Conservation (phyloP, 768 basidiomycete species). For the Psilocybe azurescens region DNA sequence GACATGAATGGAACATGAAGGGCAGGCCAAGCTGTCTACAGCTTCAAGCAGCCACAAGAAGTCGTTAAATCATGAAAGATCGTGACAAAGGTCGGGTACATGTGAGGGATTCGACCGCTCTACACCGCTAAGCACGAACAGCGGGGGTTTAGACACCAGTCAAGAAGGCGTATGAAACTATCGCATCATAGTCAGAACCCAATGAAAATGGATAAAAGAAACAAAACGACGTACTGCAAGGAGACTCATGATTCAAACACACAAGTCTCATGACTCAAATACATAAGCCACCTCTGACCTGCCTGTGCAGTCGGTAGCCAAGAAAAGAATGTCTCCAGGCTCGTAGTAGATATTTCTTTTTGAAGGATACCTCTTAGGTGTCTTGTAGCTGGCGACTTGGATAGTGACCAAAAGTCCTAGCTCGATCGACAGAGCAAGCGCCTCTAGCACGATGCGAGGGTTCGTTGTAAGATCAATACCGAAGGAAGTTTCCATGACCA, state of each 20-base stretch:
- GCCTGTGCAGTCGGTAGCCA: constrained; percentile 15
- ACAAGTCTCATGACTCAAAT: constrained; percentile 17
- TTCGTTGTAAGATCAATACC: constrained; percentile 36
- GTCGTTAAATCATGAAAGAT: background rate
- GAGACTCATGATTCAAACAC: constrained; percentile 14
- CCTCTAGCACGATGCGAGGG: constrained; percentile 38
- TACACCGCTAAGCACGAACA: no score
- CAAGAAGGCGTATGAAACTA: no score
- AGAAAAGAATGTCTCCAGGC: constrained; percentile 20
- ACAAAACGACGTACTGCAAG: background rate
- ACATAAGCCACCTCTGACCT: constrained; percentile 15
- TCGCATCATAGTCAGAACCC: background rate
- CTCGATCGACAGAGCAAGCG: constrained; percentile 46
- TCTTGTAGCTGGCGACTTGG: constrained; percentile 21
- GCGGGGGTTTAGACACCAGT: no score
- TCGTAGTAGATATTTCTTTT: constrained; percentile 9
- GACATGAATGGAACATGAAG: background rate
- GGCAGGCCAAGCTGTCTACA: background rate
- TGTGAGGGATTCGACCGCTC: background rate
- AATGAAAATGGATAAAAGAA: background rate
- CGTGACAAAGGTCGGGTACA: background rate
- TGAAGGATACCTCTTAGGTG: constrained; percentile 4
- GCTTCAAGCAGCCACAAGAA: background rate
- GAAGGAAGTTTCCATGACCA: constrained; percentile 38
- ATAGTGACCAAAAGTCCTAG: constrained; percentile 41